Conservation (phyloP, 1,284 basidiomycete species). For the Leccinum solheimii region DNA sequence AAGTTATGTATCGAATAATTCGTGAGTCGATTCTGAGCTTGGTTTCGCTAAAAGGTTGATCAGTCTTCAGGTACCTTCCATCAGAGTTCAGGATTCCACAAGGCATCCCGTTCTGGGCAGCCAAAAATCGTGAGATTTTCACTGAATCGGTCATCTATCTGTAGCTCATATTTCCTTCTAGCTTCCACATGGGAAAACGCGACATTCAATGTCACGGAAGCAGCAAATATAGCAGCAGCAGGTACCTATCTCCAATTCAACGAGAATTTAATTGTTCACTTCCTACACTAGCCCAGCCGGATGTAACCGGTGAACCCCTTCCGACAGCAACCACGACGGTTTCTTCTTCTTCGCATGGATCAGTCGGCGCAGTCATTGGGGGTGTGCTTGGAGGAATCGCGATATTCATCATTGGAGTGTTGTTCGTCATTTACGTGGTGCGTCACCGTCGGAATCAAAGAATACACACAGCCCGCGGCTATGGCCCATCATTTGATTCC, state of each 20-base stretch:
- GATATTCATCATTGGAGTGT: conserved; percentile 12
- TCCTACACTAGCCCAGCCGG: background rate
- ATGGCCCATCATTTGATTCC: background rate
- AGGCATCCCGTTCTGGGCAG: conserved; percentile 27
- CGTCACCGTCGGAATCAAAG: conserved; percentile 16
- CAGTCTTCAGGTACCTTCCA: conserved; percentile 25
- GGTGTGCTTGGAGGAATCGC: conserved; percentile 21
- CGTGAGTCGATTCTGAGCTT: conserved; percentile 18
- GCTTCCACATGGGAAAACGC: conserved; percentile 18
- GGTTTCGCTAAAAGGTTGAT: background rate
- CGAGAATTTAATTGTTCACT: background rate
- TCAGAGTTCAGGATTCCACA: conserved; percentile 9
- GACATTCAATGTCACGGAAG: conserved; percentile 18
- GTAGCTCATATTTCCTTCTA: conserved; percentile 12
- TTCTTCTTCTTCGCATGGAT: conserved; percentile 11
- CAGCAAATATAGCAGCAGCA: conserved; percentile 1
- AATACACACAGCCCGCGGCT: background rate
- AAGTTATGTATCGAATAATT: conserved; percentile 11
- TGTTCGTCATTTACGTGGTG: conserved; percentile 16
- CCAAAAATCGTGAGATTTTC: conserved; percentile 24
- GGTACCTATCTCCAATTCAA: conserved; percentile 12
- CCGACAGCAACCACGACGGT: conserved; percentile 7
- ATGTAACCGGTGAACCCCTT: conserved; percentile 19
- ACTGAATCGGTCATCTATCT: background rate
- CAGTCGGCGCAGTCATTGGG: conserved; percentile 20